Percentiles rank a stretch among this genome's conserved stretches.
Conservation (phyloP, 1,139 yeast species). For the Schwanniomyces etchellsii region DNA sequence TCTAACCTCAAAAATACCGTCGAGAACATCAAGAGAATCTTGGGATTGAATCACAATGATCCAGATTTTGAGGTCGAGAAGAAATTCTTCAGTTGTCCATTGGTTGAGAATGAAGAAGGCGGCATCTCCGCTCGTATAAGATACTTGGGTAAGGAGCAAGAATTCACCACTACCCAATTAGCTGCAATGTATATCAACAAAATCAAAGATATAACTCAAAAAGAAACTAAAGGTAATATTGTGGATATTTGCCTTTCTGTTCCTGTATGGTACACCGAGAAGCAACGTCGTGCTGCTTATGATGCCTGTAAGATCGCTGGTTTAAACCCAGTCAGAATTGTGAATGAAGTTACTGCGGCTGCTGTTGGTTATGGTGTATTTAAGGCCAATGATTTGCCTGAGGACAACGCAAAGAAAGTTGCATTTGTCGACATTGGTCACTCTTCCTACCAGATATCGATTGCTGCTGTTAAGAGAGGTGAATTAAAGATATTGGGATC, state of each 20-base stretch:
- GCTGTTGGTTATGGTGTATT: conserved; percentile 99
- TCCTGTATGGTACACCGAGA: conserved; percentile 96
- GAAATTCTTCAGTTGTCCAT: conserved; percentile 64
- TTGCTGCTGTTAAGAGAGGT: conserved; percentile 92
- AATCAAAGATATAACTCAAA: conserved; percentile 71
- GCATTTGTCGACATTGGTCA: conserved; percentile 97
- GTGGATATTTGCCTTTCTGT: conserved; percentile 91
- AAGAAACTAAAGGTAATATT: conserved; percentile 78
- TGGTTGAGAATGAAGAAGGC: conserved; percentile 67
- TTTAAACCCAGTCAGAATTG: conserved; percentile 95
- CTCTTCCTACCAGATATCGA: conserved; percentile 86
- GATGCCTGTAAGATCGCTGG: conserved; percentile 97
- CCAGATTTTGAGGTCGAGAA: conserved; percentile 76
- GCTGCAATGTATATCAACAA: conserved; percentile 94
- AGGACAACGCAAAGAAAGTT: conserved; percentile 82
- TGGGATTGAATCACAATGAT: conserved; percentile 72
- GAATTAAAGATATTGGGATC: conserved; percentile 90
- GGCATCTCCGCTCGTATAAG: conserved; percentile 81
- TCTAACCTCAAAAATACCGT: conserved; percentile 95
- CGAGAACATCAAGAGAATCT: conserved; percentile 85
- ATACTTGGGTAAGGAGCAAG: conserved; percentile 71
- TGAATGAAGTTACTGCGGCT: conserved; percentile 96
- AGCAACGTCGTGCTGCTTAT: conserved; percentile 92
- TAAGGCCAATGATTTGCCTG: conserved; percentile 91
- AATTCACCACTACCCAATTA: conserved; percentile 83